Percentiles rank a stretch among this genome's conserved stretches.
These are phyloP conservation scores for Aegilops tauschii DNA, from an alignment of 176 grass and related monocot species.

Conservation along the genomic window DNA sequence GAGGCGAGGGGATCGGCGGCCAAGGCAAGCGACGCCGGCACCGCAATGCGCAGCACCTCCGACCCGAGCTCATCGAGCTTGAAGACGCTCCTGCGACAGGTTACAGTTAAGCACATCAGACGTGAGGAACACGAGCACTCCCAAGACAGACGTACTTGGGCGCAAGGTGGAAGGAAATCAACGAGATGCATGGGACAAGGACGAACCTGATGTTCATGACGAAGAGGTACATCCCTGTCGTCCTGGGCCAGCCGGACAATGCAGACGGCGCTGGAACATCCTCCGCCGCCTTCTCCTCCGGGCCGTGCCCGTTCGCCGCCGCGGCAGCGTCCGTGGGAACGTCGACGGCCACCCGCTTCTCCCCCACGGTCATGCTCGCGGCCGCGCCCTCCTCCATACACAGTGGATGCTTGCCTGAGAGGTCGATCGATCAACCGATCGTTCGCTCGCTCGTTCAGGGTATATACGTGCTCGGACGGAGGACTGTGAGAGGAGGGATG, in stretches of 20 bases:
- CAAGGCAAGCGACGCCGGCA: constrained; percentile 85
- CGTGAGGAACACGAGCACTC: neutral
- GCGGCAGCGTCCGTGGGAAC: neutral
- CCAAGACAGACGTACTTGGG: neutral
- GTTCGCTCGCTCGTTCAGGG: neutral
- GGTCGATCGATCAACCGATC: no score
- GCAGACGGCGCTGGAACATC: neutral
- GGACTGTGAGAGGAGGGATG: neutral
- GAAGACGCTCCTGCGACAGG: constrained; percentile 61
- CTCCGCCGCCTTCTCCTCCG: constrained; percentile 5
- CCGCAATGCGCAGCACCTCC: constrained; percentile 71
- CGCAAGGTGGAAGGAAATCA: neutral
- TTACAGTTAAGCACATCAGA: neutral
- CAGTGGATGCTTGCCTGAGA: neutral
- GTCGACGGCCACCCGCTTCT: neutral
- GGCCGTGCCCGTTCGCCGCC: neutral
- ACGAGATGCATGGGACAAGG: neutral
- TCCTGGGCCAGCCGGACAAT: constrained; percentile 39
- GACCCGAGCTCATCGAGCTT: constrained; percentile 83
- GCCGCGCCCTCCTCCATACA: constrained; percentile 21
- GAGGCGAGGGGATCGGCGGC: constrained; percentile 94
- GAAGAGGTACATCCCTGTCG: constrained; percentile 58
- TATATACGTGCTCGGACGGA: neutral
- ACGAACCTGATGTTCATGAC: constrained; percentile 58
- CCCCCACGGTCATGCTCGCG: neutral